phyloP scores from a whole-genome alignment of 1,284 basidiomycete species.

The Microbotryum lychnidis-dioicae region DNA sequence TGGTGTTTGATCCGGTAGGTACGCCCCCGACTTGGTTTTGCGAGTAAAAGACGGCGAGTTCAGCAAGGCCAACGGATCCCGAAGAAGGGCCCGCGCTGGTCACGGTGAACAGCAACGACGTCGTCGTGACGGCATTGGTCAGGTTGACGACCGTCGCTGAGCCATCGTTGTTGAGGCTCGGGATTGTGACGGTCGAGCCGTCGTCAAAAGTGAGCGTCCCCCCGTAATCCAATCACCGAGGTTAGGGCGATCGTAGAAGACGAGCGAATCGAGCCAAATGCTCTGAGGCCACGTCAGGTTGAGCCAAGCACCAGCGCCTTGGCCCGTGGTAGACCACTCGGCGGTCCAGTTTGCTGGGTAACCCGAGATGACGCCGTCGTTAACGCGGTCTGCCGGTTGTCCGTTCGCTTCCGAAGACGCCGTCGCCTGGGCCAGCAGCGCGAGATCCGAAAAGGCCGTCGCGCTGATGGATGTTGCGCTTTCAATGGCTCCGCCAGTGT shows the following conservation, averaged over 20 bases:
- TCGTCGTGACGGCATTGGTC: conserved; percentile 10
- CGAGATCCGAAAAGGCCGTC: neutral
- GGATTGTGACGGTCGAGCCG: conserved; percentile 9
- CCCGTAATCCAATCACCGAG: conserved; percentile 24
- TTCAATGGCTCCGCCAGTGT: conserved; percentile 1
- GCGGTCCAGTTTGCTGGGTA: conserved; percentile 6
- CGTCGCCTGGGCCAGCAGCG: neutral
- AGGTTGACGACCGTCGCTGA: conserved; percentile 22
- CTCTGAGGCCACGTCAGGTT: conserved; percentile 17
- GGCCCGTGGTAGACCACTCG: conserved; percentile 20
- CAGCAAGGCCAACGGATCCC: conserved; percentile 24
- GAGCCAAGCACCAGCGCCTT: conserved; percentile 15
- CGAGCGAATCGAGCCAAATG: conserved; percentile 6
- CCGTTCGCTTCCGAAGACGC: conserved; percentile 8
- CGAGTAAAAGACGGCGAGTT: conserved; percentile 26
- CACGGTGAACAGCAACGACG: conserved; percentile 22
- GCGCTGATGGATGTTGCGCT: too few relatives aligned
- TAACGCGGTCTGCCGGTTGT: conserved; percentile 15
- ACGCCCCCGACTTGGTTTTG: conserved; percentile 2
- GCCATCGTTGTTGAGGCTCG: conserved; percentile 25
- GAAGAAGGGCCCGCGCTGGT: conserved; percentile 9
- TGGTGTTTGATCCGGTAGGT: neutral
- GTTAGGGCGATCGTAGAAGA: conserved; percentile 24
- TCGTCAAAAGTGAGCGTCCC: conserved; percentile 23
- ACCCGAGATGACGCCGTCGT: conserved; percentile 6